These are phyloP conservation scores for Stachybotrys chlorohalonatus DNA, from an alignment of 2,329 filamentous ascomycete species.

Conservation along the genomic window DNA sequence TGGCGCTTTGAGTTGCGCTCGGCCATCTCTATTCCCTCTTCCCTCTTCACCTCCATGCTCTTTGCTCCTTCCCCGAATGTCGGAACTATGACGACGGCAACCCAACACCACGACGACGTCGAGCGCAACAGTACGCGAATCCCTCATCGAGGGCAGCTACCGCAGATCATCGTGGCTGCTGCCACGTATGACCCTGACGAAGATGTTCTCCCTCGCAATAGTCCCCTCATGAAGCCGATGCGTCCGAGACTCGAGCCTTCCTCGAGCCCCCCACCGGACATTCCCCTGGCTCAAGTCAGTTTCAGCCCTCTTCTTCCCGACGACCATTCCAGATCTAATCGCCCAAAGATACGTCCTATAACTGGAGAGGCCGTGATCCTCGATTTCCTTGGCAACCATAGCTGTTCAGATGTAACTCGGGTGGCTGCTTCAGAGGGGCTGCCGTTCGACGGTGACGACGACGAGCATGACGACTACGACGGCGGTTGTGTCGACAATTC, in stretches of 20 bases:
- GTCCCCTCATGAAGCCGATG: constrained; percentile 27
- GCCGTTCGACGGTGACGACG: constrained; percentile 32
- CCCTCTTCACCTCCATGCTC: not conserved
- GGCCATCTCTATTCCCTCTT: not conserved
- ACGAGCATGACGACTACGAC: constrained; percentile 8
- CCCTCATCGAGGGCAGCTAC: constrained; percentile 13
- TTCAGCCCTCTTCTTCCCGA: constrained; percentile 16
- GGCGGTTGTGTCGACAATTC: not conserved
- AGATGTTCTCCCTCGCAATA: constrained; percentile 27
- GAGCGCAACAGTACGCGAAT: constrained; percentile 6
- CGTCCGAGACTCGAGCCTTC: constrained; percentile 21
- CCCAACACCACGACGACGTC: constrained; percentile 16
- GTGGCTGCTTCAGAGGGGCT: constrained; percentile 45
- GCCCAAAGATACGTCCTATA: constrained; percentile 43
- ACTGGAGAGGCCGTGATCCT: constrained; percentile 62
- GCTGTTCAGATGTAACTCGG: constrained; percentile 54
- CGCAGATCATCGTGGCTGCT: constrained; percentile 14
- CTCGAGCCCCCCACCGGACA: constrained; percentile 26
- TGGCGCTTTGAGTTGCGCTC: not conserved
- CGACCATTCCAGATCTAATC: constrained; percentile 40
- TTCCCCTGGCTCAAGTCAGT: constrained; percentile 24
- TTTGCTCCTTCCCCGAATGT: constrained; percentile 5
- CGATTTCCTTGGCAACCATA: constrained; percentile 51
- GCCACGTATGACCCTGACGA: constrained; percentile 37
- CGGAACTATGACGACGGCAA: constrained; percentile 30